Conservation (phyloP, 345 rosid species). For the Hirschfeldia incana region DNA sequence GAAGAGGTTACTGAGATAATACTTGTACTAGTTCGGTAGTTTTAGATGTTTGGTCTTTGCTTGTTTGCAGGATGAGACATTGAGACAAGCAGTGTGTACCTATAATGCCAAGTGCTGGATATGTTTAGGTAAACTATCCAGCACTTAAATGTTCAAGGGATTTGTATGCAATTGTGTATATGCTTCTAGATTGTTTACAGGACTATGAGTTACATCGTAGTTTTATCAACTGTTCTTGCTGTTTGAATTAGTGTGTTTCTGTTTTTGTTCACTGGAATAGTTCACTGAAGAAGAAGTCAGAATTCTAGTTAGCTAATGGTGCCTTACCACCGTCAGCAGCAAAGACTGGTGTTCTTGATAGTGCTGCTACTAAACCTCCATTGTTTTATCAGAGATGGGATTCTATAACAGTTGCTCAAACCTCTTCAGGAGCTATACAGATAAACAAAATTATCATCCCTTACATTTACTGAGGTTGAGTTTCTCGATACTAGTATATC, state of each 20-base stretch:
- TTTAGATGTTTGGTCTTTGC: constrained; percentile 11
- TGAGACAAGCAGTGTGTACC: constrained; percentile 71
- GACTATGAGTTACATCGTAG: no score
- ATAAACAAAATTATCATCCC: no score
- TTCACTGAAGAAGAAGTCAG: constrained; percentile 89
- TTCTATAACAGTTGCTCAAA: constrained; percentile 52
- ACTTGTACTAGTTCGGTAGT: neutral
- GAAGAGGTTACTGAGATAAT: constrained; percentile 88
- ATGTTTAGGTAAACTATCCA: constrained; percentile 59
- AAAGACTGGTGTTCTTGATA: constrained; percentile 52
- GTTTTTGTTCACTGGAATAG: constrained; percentile 96
- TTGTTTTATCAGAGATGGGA: constrained; percentile 43
- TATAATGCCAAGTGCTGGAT: constrained; percentile 88
- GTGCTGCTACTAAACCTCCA: constrained; percentile 38
- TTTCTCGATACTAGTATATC: no score
- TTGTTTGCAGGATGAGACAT: constrained; percentile 74
- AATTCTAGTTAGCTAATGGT: constrained; percentile 70
- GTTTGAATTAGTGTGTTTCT: constrained; percentile 1
- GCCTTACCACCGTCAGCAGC: constrained; percentile 67
- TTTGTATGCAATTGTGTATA: no score
- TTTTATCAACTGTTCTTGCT: neutral
- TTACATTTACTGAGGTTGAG: no score
- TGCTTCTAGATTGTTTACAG: neutral
- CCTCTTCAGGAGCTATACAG: constrained; percentile 51
- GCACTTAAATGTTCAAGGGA: no score